Conservation (phyloP, 345 rosid species). For the Syzygium grande region DNA sequence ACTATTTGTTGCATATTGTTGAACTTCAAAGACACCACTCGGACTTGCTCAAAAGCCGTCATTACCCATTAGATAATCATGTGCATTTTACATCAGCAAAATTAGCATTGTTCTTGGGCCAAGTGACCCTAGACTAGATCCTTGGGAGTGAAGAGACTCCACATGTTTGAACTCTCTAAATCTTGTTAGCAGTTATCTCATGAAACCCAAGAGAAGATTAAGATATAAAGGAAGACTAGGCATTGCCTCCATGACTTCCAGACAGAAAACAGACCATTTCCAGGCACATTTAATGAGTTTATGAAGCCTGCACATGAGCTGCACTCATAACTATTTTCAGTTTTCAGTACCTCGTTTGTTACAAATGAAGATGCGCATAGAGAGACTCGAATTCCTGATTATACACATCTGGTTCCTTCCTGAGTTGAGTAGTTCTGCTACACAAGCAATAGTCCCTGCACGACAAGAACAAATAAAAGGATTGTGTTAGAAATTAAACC, state of each 20-base stretch:
- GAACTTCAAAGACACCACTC: not conserved
- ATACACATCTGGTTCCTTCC: not conserved
- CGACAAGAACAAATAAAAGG: not conserved
- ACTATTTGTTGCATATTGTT: no score
- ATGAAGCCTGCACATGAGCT: not conserved
- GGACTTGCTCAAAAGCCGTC: not conserved
- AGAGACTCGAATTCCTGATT: not conserved
- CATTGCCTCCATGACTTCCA: not conserved
- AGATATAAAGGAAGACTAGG: not conserved
- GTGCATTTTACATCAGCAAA: not conserved
- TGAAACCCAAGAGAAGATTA: not conserved
- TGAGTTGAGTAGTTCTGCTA: not conserved
- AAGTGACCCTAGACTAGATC: not conserved
- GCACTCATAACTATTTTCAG: not conserved
- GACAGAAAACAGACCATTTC: not conserved
- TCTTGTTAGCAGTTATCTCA: not conserved
- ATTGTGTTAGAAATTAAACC: not conserved
- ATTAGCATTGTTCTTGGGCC: not conserved
- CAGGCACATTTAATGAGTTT: not conserved
- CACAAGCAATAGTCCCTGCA: not conserved
- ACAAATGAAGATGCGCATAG: not conserved
- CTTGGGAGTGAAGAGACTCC: not conserved
- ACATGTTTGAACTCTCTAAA: not conserved
- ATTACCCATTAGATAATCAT: not conserved
- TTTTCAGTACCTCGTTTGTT: not conserved